Percentiles rank a stretch among this genome's conserved stretches.
phyloP scores from a whole-genome alignment of 345 rosid genomes.

The Cochlearia excelsa region DNA sequence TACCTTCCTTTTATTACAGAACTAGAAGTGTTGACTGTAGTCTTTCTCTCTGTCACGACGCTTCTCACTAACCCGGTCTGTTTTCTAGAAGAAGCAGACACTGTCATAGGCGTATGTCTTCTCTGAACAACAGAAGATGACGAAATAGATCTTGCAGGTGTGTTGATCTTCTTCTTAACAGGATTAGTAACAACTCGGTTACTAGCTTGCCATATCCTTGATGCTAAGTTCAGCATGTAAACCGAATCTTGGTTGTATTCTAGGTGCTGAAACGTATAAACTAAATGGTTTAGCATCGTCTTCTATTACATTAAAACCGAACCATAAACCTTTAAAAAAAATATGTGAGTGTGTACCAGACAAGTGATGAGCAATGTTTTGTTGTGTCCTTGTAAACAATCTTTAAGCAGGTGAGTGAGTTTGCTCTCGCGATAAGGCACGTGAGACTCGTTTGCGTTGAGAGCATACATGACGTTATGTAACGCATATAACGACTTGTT shows the following conservation, averaged over 20 bases:
- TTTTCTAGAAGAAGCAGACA: conserved; percentile 38
- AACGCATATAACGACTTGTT: conserved; percentile 70
- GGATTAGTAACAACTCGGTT: conserved; percentile 32
- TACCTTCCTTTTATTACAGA: conserved; percentile 43
- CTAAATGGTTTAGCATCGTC: conserved; percentile 5
- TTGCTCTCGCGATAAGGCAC: conserved; percentile 81
- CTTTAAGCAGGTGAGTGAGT: conserved; percentile 67
- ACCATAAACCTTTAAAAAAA: conserved; percentile 7
- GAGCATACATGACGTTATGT: conserved; percentile 62
- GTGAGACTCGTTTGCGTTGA: conserved; percentile 56
- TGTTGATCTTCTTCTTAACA: conserved; percentile 40
- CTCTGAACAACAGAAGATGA: conserved; percentile 37
- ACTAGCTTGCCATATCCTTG: conserved; percentile 48
- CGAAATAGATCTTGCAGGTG: conserved; percentile 30
- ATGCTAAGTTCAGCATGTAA: conserved; percentile 63
- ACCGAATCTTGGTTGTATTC: conserved; percentile 71
- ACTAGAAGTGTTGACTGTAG: conserved; percentile 33
- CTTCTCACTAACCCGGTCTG: conserved; percentile 32
- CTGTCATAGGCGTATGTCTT: conserved; percentile 33
- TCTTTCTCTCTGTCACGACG: conserved; percentile 40
- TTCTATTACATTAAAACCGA: conserved; percentile 8
- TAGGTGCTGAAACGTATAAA: conserved; percentile 44
- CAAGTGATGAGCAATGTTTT: conserved; percentile 59
- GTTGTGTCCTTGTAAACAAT: conserved; percentile 55
- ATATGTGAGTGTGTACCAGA: conserved; percentile 42